Evolutionary conservation across 2,329 filamentous ascomycete genomes (phyloP), one percentile per base, ranked within the genome.

Genomic region (Clarireedia monteithiana): DNA sequence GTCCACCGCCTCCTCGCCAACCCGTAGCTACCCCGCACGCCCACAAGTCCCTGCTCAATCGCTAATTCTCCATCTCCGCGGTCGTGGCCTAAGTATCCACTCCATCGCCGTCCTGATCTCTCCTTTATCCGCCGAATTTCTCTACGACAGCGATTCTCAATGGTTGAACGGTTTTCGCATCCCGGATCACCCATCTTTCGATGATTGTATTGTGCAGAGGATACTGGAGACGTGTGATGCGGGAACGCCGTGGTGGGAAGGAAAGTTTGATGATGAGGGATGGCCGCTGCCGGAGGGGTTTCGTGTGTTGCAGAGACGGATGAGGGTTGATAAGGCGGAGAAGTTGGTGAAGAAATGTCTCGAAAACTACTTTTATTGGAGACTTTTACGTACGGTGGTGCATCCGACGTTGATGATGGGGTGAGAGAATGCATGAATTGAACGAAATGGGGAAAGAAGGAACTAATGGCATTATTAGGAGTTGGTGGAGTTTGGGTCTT

Each of bases 301-400:
- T 12, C 24, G 36, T 2, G 4, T 2, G 1, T 7, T 55, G 17
- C 20, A 50, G 27, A n/a, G 38, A 15, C 24, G 26, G 1, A 38
- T 44, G 39, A 6, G 30, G 14, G 2, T 50, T 1, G 2, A 20
- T 10, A 55, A 45, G 47, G 53, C 47, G 14, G 3, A 36, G 39
- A 17, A 3, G 1, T 10, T 45, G 9, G 47, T 50, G 0, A 20
- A 30, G 26, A 50, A 55, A 27, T 15, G 14, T 6, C 10, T 55
- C 20, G 53, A 55, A 26, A 55, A 55, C 45, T 55, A 50, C 14
- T 34, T 45, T 23, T 45, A 23, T 24, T 55, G 47, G 53, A 55
- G 53, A 34, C 15, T 55, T 2, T n/a, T n/a, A 0, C 44, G 44
- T 2, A 34, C 14, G 2, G 5, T 15, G 5, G 24, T 45, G 7